A percentile compares a stretch with the other conserved stretches of the same genome.
These are phyloP conservation scores for Porphyrellus cyaneotinctus DNA, from an alignment of 768 basidiomycete species.

Conservation along the genomic window DNA sequence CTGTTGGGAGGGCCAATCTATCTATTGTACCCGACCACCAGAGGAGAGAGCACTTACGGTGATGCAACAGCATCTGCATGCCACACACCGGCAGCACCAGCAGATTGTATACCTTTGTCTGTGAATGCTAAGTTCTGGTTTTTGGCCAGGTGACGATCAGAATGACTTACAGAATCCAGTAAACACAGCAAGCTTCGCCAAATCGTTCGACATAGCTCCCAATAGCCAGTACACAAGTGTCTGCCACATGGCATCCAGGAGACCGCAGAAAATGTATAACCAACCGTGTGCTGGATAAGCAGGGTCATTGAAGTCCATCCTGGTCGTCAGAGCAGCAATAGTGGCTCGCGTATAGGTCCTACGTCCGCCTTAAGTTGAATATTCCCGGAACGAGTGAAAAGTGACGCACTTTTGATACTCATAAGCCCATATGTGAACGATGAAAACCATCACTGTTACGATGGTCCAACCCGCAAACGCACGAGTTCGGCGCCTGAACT, in stretches of 20 bases:
- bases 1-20: constrained; percentile 17
- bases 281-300: constrained; percentile 53
- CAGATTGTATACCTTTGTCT: constrained; percentile 76
- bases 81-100: constrained; percentile 72
- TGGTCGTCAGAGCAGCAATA: constrained; percentile 32
- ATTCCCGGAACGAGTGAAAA: not conserved
- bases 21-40: not conserved
- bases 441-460: constrained; percentile 59
- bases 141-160: not conserved
- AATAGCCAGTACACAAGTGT: constrained; percentile 79
- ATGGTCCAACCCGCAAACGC: constrained; percentile 68
- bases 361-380: not conserved
- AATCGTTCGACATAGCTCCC: constrained; percentile 84
- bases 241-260: constrained; percentile 85
- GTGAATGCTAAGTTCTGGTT: constrained; percentile 1
- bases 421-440: constrained; percentile 72
- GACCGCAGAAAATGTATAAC: constrained; percentile 68
- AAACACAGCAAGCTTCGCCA: constrained; percentile 74
- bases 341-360: constrained; percentile 58
- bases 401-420: constrained; percentile 66
- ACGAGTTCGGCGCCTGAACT: constrained; percentile 58
- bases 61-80: constrained; percentile 56
- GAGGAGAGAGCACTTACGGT: constrained; percentile 45
- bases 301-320: constrained; percentile 58
- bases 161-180: constrained; percentile 69